Evolutionary conservation across 2,329 filamentous ascomycete genomes (phyloP).

Genomic region (Colletotrichum aenigma): DNA sequence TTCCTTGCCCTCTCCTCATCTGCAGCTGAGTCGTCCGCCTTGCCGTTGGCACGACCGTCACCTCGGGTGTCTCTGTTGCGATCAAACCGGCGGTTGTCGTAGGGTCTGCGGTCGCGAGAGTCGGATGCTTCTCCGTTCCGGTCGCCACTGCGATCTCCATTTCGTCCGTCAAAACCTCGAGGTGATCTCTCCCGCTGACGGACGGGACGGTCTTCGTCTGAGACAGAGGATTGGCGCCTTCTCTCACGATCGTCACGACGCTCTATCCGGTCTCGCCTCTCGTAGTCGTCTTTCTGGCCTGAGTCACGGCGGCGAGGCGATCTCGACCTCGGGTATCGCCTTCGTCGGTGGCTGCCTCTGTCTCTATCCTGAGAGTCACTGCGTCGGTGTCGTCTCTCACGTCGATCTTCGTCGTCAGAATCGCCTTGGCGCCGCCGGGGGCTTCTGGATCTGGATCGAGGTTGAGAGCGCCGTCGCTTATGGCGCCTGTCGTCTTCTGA

Average conservation of each 20-base stretch:
- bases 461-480: conserved; percentile 43
- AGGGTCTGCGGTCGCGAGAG: conserved; percentile 22
- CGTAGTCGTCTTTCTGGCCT: neutral
- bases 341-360: conserved; percentile 11
- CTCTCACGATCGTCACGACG: conserved; percentile 34
- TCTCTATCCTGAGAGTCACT: conserved; percentile 20
- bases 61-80: conserved; percentile 21
- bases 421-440: conserved; percentile 31
- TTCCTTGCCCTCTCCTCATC: conserved; percentile 68
- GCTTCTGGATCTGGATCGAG: conserved; percentile 46
- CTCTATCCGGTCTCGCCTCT: conserved; percentile 1
- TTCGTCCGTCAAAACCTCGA: conserved; percentile 18
- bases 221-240: conserved; percentile 28
- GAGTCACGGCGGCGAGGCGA: conserved; percentile 17
- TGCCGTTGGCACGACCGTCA: conserved; percentile 18
- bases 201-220: conserved; percentile 32
- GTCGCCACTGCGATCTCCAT: conserved; percentile 23
- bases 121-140: conserved; percentile 22
- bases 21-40: conserved; percentile 30
- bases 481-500: conserved; percentile 43
- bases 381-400: conserved; percentile 8
- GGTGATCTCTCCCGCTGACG: conserved; percentile 27
- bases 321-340: conserved; percentile 2
- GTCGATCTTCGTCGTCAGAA: conserved; percentile 24
- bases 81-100: conserved; percentile 21